Conservation (phyloP, 768 basidiomycete genomes). For the Russula foetens region DNA sequence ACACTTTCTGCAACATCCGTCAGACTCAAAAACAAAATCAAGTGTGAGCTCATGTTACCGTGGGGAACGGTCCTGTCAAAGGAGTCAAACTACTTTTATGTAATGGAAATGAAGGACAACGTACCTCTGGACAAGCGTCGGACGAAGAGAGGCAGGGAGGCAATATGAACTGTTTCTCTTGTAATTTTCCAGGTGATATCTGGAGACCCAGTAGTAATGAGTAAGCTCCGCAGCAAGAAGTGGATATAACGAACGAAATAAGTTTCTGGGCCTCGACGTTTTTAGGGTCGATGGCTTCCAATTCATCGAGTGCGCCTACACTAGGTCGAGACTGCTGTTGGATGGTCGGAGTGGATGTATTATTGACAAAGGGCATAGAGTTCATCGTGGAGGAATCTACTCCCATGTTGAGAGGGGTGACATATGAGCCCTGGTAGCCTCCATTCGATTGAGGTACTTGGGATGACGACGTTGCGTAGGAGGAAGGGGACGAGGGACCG, state of each 20-base stretch:
- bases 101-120: conserved; percentile 9
- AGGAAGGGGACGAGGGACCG: conserved; percentile 27
- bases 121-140: conserved; percentile 81
- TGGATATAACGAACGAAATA: conserved; percentile 46
- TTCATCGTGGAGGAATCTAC: conserved; percentile 44
- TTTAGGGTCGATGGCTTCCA: conserved; percentile 64
- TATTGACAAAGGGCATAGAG: conserved; percentile 38
- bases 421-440: conserved; percentile 37
- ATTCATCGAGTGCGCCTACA: conserved; percentile 26
- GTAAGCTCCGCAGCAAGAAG: neutral
- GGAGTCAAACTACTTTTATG: neutral
- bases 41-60: conserved; percentile 37
- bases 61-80: conserved; percentile 64
- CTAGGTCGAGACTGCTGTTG: conserved; percentile 30
- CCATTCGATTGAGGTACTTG: conserved; percentile 14
- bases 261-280: conserved; percentile 75
- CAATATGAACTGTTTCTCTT: conserved; percentile 81
- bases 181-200: conserved; percentile 89
- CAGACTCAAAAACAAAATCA: neutral
- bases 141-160: conserved; percentile 79
- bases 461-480: conserved; percentile 23
- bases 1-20: conserved; percentile 55
- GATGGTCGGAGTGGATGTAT: conserved; percentile 22
- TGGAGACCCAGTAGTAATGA: conserved; percentile 24
- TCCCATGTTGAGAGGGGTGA: conserved; percentile 49